Percentiles rank a stretch among this genome's conserved stretches.
Evolutionary conservation across 805 yeast genomes (phyloP).

Genomic region (Metschnikowia hibisci): DNA sequence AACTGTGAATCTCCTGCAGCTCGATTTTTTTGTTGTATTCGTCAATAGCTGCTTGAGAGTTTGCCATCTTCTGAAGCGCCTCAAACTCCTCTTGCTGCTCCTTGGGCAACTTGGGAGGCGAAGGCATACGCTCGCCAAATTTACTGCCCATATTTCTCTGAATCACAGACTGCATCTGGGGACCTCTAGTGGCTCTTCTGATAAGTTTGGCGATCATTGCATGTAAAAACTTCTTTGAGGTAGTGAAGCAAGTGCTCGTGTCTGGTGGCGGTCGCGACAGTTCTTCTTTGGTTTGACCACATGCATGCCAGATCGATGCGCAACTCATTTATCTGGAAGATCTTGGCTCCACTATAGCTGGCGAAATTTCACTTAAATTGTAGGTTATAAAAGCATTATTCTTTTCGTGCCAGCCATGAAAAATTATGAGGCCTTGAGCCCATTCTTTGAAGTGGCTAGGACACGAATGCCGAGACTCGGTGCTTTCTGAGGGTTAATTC

Average conservation of each 20-base stretch:
- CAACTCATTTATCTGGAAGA: no score
- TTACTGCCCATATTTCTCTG: constrained; percentile 5
- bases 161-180: background rate
- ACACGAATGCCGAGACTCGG: constrained; percentile 3
- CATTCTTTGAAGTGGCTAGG: background rate
- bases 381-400: no score
- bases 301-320: no score
- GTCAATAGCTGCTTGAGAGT: constrained; percentile 71
- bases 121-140: constrained; percentile 26
- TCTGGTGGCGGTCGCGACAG: no score
- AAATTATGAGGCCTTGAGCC: background rate
- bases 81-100: constrained; percentile 92
- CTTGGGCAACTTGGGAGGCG: constrained; percentile 72
- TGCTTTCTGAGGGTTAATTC: background rate
- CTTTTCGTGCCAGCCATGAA: no score
- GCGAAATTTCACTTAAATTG: no score
- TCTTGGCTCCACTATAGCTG: no score
- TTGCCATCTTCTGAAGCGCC: constrained; percentile 73
- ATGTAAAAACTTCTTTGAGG: no score
- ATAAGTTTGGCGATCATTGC: background rate
- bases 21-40: constrained; percentile 55
- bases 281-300: no score
- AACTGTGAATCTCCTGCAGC: constrained; percentile 16
- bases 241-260: no score
- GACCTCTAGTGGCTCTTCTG: background rate